Conservation (phyloP, 371 early-diverging fungal species). For the Thermomucor indicae-seudaticae region DNA sequence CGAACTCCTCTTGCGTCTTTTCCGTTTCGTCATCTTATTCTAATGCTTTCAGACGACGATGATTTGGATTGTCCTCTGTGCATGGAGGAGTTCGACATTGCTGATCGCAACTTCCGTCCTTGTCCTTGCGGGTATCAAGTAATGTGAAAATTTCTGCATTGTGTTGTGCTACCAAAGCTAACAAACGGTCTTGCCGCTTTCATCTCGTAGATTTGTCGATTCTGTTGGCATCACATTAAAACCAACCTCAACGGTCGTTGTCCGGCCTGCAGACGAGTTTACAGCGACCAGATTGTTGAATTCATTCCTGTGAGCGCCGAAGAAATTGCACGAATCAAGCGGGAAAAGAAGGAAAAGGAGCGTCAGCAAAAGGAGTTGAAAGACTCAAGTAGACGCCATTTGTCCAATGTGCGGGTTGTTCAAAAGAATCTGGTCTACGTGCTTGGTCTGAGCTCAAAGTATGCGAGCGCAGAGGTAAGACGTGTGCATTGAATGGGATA, state of each 20-base stretch:
- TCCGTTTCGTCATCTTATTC: too few species aligned
- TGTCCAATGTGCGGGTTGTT: conserved; percentile 85
- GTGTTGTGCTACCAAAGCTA: neutral
- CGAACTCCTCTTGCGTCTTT: too few species aligned
- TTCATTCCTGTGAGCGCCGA: conserved; percentile 33
- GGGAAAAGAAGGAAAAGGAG: conserved; percentile 82
- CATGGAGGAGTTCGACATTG: conserved; percentile 84
- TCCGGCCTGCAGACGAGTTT: conserved; percentile 72
- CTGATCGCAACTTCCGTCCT: conserved; percentile 80
- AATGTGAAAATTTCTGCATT: conserved; percentile 12
- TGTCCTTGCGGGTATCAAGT: conserved; percentile 88
- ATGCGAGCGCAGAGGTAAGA: conserved; percentile 80
- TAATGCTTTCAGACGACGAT: conserved; percentile 58
- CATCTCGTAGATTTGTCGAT: conserved; percentile 72
- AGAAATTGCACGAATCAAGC: conserved; percentile 45
- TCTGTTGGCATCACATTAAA: conserved; percentile 87
- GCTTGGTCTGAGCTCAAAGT: conserved; percentile 76
- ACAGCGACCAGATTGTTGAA: conserved; percentile 57
- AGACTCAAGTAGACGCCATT: conserved; percentile 72
- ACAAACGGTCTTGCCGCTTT: neutral
- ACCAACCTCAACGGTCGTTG: conserved; percentile 79
- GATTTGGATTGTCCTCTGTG: conserved; percentile 85
- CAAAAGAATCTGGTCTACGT: conserved; percentile 95
- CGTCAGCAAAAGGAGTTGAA: conserved; percentile 79
- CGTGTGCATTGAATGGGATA: too few species aligned